Conservation (phyloP, 768 basidiomycete species). For the Hypholoma fasciculare region DNA sequence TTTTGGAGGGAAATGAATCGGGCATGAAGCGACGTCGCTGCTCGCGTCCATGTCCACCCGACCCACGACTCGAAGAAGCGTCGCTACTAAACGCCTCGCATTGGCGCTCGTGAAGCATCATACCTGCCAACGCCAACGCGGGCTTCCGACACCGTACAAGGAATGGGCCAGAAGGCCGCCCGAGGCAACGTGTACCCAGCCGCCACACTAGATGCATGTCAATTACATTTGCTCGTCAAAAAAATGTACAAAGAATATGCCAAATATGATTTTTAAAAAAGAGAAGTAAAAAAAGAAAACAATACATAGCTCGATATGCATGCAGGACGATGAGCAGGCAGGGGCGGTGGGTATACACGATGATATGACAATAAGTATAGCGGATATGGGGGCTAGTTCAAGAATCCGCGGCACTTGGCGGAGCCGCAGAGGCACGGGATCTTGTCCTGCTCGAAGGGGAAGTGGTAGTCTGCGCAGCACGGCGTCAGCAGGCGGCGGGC, state of each 20-base stretch:
- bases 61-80: too few species aligned
- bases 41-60: too few species aligned
- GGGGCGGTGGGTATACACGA: conserved; percentile 18
- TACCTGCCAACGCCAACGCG: not conserved
- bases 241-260: not conserved
- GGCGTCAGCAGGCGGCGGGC: not conserved
- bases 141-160: not conserved
- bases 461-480: conserved; percentile 82
- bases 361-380: conserved; percentile 2
- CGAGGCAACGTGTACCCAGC: not conserved
- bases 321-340: conserved; percentile 9
- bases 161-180: too few species aligned
- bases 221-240: not conserved
- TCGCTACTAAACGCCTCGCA: not conserved
- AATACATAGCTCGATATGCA: conserved; percentile 19
- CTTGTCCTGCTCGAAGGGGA: conserved; percentile 98
- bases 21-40: too few species aligned
- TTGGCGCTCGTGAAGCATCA: not conserved
- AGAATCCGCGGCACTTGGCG: conserved; percentile 88
- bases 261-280: conserved; percentile 1
- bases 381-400: conserved; percentile 61
- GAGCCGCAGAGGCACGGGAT: conserved; percentile 92
- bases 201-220: too few species aligned
- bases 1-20: too few species aligned
- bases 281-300: conserved; percentile 11